These are phyloP conservation scores for Apiospora malaysiana DNA, from an alignment of 2,329 filamentous ascomycete genomes.

Conservation along the genomic window DNA sequence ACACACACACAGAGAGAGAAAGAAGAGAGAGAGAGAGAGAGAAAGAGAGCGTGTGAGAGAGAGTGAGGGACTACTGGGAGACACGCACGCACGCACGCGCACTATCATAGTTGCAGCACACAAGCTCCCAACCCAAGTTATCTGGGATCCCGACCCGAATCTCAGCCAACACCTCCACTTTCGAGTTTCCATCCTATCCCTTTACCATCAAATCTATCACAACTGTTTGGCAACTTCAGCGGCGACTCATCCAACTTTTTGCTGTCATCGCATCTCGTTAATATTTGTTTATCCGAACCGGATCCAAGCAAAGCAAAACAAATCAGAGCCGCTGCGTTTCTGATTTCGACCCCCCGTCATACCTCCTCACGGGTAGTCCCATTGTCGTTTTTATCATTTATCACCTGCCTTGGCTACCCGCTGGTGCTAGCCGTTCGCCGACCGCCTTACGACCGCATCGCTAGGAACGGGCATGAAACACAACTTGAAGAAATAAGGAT, in stretches of 20 bases:
- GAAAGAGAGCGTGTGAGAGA: neutral
- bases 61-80: neutral
- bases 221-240: conserved; percentile 2
- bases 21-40: neutral
- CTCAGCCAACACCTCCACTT: conserved; percentile 15
- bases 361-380: conserved; percentile 3
- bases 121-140: conserved; percentile 14
- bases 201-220: conserved; percentile 17
- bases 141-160: conserved; percentile 18
- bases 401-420: conserved; percentile 11
- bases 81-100: conserved; percentile 13
- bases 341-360: neutral
- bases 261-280: conserved; percentile 14
- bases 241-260: conserved; percentile 9
- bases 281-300: neutral
- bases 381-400: conserved; percentile 12
- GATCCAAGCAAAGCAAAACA: neutral
- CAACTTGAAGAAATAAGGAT: neutral
- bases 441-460: conserved; percentile 18
- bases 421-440: conserved; percentile 14
- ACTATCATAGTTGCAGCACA: conserved; percentile 12
- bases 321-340: neutral
- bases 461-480: conserved; percentile 19
- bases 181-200: conserved; percentile 18
- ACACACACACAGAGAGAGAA: neutral